Evolutionary conservation across 2,329 filamentous ascomycete species (phyloP), one percentile per base, ranked within the genome.

Genomic region (Cadophora gregata): DNA sequence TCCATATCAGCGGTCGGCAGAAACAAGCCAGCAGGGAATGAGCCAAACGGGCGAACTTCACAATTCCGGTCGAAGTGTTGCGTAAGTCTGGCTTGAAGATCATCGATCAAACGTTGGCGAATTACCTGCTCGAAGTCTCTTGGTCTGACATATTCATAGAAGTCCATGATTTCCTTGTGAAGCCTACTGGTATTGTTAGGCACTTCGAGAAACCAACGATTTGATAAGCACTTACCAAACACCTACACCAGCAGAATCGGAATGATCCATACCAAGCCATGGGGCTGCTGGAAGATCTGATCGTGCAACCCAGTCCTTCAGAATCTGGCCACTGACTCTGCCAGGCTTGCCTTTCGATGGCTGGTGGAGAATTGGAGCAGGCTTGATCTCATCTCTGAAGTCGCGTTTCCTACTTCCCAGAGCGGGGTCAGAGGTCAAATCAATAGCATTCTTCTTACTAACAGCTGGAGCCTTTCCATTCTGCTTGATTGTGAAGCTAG

Each of bases 1-100:
- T 99, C 96, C 89, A 99, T 97, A 76, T 99, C 96, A 19, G 92
- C 93, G 0, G 91, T 89, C 7, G 90, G 90, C 10, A 93, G 81
- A 75, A 92, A 92, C 7, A 86, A 74, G 10, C 92, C 93, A 3
- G 93, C 93, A 72, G 93, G 94, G 79, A 94, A 99, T 0, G 96
- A 98, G n/a, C 96, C 96, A 77, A 99, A 99, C 10, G 90, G 84
- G 38, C 86, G 82, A 8, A 97, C 82, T 59, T 89, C 83, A 12
- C 89, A 87, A 56, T 87, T 86, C 6, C 19, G 25, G 14, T 81
- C 79, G 73, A 88, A 90, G 59, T 82, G 81, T 16, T 78, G 81
- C 66, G 82, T 83, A 74, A 96, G 84, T 2, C 84, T 83, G 21
- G 77, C 75, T 59, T 88, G 83, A 1, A 98, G 82, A 21, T 93